Conservation (phyloP, 306 rosid genomes). For the Castanea sativa region DNA sequence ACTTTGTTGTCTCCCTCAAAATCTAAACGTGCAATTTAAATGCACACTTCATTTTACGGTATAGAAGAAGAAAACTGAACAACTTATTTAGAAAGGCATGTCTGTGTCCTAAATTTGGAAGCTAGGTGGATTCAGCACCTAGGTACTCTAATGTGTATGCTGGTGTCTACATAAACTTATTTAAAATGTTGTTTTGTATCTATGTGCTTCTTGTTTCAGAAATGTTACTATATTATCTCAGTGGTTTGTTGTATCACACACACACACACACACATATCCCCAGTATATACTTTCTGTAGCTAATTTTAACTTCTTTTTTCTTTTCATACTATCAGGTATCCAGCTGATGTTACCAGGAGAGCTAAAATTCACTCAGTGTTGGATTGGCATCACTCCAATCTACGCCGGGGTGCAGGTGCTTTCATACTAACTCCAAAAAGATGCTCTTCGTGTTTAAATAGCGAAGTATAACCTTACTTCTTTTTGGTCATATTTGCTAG, state of each 20-base stretch:
- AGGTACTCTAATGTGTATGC: not conserved
- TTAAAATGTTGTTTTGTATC: not conserved
- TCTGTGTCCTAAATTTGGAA: not conserved
- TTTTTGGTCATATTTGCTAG: not conserved
- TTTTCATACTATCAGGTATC: slow-evolving; percentile 60
- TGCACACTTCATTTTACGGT: not conserved
- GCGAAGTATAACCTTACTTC: not conserved
- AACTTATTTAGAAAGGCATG: not conserved
- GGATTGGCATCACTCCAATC: slow-evolving; percentile 88
- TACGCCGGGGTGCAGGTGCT: slow-evolving; percentile 79
- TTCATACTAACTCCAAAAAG: slow-evolving; percentile 1
- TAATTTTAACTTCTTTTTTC: not conserved
- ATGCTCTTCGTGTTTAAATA: slow-evolving; percentile 8
- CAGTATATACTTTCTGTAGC: slow-evolving; percentile 6
- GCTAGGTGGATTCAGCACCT: not conserved
- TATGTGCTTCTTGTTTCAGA: not conserved
- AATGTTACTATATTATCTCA: not conserved
- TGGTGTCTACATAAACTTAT: not conserved
- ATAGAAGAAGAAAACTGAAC: slow-evolving; percentile 7
- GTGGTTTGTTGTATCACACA: not conserved
- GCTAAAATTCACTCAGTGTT: slow-evolving; percentile 75
- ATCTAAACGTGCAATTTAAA: not conserved
- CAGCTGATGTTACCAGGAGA: slow-evolving; percentile 77
- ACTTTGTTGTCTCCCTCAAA: not conserved
- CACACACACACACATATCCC: not conserved